Evolutionary conservation across 306 rosid genomes (phyloP).

Genomic region (Cyamopsis tetragonoloba): DNA sequence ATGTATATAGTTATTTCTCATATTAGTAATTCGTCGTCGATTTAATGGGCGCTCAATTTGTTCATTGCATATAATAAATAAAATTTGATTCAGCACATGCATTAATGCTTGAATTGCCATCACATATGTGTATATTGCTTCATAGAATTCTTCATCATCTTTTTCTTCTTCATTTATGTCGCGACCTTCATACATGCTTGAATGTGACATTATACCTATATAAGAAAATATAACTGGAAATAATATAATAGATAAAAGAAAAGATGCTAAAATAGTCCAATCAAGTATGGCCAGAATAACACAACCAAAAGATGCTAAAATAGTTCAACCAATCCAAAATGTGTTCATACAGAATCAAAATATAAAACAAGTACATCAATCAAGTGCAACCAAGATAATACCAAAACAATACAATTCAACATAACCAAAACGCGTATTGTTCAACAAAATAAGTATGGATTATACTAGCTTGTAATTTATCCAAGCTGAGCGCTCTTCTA

Average conservation of each 20-base stretch:
- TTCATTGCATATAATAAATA: too few species aligned
- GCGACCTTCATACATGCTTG: background rate
- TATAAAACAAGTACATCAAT: background rate
- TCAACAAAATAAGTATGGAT: too few species aligned
- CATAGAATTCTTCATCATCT: background rate
- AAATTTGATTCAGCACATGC: background rate
- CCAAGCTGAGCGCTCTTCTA: background rate
- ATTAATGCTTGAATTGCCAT: background rate
- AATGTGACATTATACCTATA: too few species aligned
- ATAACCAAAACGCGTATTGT: too few species aligned
- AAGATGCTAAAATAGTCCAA: too few species aligned
- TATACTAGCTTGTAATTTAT: background rate
- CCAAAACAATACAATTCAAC: background rate
- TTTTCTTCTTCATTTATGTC: background rate
- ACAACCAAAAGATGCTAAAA: background rate
- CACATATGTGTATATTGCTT: background rate
- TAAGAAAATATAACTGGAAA: background rate
- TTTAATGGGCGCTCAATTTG: background rate
- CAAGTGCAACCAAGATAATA: background rate
- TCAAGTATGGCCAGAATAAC: too few species aligned
- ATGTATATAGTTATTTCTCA: background rate
- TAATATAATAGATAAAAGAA: too few species aligned
- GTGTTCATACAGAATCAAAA: background rate
- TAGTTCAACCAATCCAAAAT: background rate
- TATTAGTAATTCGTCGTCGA: background rate